Conservation (phyloP, 129 eudicot genomes). For the Rutidosis leptorrhynchoides region DNA sequence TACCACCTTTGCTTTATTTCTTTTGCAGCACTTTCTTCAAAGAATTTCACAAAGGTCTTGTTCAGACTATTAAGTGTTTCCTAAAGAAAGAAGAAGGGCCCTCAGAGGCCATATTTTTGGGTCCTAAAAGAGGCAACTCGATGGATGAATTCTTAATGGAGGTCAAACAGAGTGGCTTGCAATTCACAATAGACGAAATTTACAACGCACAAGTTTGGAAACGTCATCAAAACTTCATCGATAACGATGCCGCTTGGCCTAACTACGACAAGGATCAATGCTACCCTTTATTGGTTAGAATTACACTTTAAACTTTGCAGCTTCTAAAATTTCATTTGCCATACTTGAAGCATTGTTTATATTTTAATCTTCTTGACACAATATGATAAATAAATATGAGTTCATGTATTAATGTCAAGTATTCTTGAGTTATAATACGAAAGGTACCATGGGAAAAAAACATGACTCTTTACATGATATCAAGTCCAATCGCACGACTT, state of each 20-base stretch:
- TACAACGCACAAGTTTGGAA: constrained; percentile 72
- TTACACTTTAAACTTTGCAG: constrained; percentile 40
- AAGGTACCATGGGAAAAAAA: too few relatives aligned
- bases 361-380: too few relatives aligned
- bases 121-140: constrained; percentile 94
- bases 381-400: too few relatives aligned
- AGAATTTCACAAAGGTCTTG: constrained; percentile 86
- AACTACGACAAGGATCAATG: constrained; percentile 89
- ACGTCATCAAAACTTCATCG: constrained; percentile 50
- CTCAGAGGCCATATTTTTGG: constrained; percentile 77
- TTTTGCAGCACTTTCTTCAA: constrained; percentile 82
- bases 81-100: constrained; percentile 61
- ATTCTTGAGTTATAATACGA: too few relatives aligned
- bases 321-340: neutral
- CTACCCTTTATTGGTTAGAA: constrained; percentile 73
- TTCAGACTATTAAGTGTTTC: constrained; percentile 62
- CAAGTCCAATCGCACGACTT: too few relatives aligned
- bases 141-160: constrained; percentile 69
- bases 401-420: too few relatives aligned
- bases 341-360: too few relatives aligned
- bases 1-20: neutral
- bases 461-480: too few relatives aligned
- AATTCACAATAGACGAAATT: constrained; percentile 57
- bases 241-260: constrained; percentile 61
- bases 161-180: constrained; percentile 61